Evolutionary conservation across 805 yeast species (phyloP), one percentile per base, ranked within the genome.

Genomic region (Starmerella khaoyaiensis): DNA sequence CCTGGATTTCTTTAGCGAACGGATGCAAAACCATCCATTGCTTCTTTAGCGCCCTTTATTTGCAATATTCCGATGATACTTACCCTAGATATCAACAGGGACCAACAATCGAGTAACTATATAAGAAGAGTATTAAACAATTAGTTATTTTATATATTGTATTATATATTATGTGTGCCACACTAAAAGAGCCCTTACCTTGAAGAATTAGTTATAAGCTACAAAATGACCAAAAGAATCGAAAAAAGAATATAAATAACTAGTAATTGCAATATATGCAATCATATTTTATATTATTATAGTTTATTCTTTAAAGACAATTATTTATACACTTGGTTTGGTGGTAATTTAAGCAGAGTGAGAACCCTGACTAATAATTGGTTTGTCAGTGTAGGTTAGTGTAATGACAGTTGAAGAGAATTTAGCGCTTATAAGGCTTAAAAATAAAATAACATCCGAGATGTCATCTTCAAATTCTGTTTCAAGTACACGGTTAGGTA

Each of bases 331-430:
- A n/a, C n/a, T n/a, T n/a, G n/a, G n/a, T n/a, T n/a, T n/a, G n/a
- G n/a, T n/a, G n/a, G n/a, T n/a, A n/a, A n/a, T n/a, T n/a, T n/a
- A n/a, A n/a, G n/a, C n/a, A n/a, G n/a, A n/a, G n/a, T n/a, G n/a
- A n/a, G n/a, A n/a, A n/a, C n/a, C n/a, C n/a, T n/a, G n/a, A n/a
- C n/a, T n/a, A n/a, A n/a, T n/a, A n/a, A n/a, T n/a, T n/a, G n/a
- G n/a, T n/a, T n/a, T n/a, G n/a, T n/a, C n/a, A n/a, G n/a, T n/a
- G n/a, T n/a, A n/a, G n/a, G n/a, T n/a, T n/a, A n/a, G n/a, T n/a
- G n/a, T n/a, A n/a, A 41, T 44, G 45, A 32, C 45, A 17, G 35
- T 44, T 12, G 41, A 45, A 14, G 47, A 43, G 33, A 47, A 40
- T 33, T 37, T 35, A 31, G 41, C 41, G 5, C 22, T 45, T 12